Evolutionary conservation across 208 protist species (phyloP).

Genomic region (Herpetomonas samuelpessoai): DNA sequence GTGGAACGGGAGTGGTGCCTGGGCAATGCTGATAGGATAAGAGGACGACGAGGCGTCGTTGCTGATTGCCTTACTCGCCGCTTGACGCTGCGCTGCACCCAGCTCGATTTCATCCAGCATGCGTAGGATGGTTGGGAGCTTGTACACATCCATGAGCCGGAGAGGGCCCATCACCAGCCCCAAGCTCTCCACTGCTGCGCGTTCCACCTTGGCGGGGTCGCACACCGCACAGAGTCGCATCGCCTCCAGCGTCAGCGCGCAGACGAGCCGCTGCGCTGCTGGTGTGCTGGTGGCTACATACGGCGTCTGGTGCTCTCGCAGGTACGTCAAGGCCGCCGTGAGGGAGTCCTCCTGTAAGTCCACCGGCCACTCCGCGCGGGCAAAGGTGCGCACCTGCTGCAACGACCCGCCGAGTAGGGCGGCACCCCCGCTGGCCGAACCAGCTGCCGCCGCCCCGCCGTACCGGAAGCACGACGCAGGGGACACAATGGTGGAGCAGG

Average conservation of each 20-base stretch:
- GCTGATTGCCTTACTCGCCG: not conserved
- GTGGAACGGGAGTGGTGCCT: not conserved
- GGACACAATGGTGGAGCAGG: constrained; percentile 48
- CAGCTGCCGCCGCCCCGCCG: constrained; percentile 10
- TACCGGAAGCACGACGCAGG: constrained; percentile 30
- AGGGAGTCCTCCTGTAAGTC: constrained; percentile 45
- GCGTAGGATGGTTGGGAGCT: constrained; percentile 19
- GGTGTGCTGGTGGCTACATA: constrained; percentile 43
- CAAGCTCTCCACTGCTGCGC: constrained; percentile 34
- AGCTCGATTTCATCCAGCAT: constrained; percentile 30
- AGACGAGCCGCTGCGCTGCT: constrained; percentile 41
- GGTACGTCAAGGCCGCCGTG: constrained; percentile 48
- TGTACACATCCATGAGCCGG: constrained; percentile 48
- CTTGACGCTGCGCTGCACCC: not conserved
- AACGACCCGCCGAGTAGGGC: constrained; percentile 13
- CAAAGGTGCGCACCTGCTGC: constrained; percentile 67
- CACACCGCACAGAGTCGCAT: constrained; percentile 11
- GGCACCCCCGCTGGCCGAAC: not conserved
- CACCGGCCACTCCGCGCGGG: constrained; percentile 29
- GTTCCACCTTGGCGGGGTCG: constrained; percentile 34
- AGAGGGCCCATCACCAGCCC: constrained; percentile 46
- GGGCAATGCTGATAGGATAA: constrained; percentile 2
- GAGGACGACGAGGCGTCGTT: constrained; percentile 7
- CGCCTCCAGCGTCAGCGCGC: constrained; percentile 41
- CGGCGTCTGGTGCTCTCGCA: constrained; percentile 33